These are phyloP conservation scores for Nidula microcarpa DNA, from an alignment of 768 basidiomycete genomes.

Conservation along the genomic window DNA sequence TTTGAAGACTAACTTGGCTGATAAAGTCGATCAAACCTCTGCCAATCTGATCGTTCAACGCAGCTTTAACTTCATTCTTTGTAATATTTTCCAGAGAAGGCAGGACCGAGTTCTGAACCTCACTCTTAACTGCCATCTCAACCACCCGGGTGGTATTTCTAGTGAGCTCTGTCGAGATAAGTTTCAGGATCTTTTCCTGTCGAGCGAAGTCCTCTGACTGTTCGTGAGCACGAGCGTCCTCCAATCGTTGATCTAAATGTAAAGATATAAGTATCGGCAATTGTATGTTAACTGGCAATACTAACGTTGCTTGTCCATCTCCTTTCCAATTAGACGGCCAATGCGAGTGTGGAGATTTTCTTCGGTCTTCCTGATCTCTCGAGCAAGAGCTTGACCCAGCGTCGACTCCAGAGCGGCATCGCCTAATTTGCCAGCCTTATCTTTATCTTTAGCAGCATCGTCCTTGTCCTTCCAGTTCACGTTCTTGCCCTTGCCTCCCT, in stretches of 20 bases:
- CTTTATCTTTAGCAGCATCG: conserved; percentile 29
- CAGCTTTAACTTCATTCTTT: conserved; percentile 73
- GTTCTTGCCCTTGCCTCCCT: conserved; percentile 49
- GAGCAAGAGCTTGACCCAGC: conserved; percentile 56
- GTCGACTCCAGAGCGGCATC: conserved; percentile 44
- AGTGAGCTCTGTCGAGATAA: conserved; percentile 83
- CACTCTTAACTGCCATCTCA: conserved; percentile 83
- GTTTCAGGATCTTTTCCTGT: conserved; percentile 86
- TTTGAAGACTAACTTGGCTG: conserved; percentile 54
- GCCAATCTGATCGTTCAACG: conserved; percentile 75
- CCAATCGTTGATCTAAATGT: conserved; percentile 73
- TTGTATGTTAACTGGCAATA: conserved; percentile 9
- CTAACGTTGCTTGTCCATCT: conserved; percentile 89
- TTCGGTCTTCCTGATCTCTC: conserved; percentile 83
- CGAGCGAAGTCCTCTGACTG: conserved; percentile 79
- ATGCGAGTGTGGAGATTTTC: conserved; percentile 75
- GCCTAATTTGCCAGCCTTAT: conserved; percentile 27
- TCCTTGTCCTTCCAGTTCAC: conserved; percentile 51
- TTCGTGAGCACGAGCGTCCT: conserved; percentile 75
- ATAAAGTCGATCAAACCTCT: conserved; percentile 70
- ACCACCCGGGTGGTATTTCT: conserved; percentile 88
- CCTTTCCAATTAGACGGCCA: conserved; percentile 76
- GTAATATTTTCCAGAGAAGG: conserved; percentile 83
- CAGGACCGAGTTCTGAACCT: conserved; percentile 80
- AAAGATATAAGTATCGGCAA: conserved; percentile 6